These are phyloP conservation scores for Thoreauomyces humboldtii DNA, from an alignment of 192 early-diverging fungal genomes.

Conservation along the genomic window DNA sequence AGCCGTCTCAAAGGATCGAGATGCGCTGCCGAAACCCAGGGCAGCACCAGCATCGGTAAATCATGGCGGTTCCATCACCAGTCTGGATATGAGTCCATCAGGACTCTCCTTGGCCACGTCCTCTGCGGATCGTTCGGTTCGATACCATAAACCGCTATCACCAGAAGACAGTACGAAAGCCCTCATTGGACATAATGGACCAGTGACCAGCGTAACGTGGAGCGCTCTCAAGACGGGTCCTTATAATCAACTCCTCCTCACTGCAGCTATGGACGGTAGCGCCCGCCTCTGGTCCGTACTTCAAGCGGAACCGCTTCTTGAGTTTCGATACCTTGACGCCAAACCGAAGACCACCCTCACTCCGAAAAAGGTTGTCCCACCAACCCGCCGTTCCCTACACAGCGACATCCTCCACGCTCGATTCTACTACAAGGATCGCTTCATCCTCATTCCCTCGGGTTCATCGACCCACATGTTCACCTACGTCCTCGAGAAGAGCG, in stretches of 20 bases:
- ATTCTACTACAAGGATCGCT: slow-evolving; percentile 19
- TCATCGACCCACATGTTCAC: background rate
- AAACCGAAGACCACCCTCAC: background rate
- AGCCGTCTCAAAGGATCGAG: background rate
- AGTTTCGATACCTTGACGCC: background rate
- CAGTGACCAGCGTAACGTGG: slow-evolving; percentile 28
- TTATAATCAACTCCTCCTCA: slow-evolving; percentile 17
- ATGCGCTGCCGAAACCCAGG: background rate
- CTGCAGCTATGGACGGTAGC: slow-evolving; percentile 24
- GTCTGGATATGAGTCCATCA: slow-evolving; percentile 20
- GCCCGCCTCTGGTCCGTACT: slow-evolving; percentile 17
- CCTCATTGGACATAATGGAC: slow-evolving; percentile 25
- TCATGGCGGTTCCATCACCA: slow-evolving; percentile 26
- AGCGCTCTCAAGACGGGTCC: background rate
- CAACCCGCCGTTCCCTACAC: background rate
- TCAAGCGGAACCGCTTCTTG: slow-evolving; percentile 22
- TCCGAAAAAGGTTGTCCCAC: background rate
- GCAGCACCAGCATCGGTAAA: slow-evolving; percentile 2
- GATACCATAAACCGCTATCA: slow-evolving; percentile 6
- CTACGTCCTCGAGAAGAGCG: slow-evolving; percentile 17
- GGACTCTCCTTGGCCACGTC: slow-evolving; percentile 20
- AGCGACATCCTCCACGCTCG: slow-evolving; percentile 19
- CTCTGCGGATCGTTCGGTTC: slow-evolving; percentile 23
- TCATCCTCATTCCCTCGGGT: slow-evolving; percentile 15
- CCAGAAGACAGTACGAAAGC: background rate